Conservation (phyloP, 2,329 filamentous ascomycete genomes). For the Seiridium unicorne region DNA sequence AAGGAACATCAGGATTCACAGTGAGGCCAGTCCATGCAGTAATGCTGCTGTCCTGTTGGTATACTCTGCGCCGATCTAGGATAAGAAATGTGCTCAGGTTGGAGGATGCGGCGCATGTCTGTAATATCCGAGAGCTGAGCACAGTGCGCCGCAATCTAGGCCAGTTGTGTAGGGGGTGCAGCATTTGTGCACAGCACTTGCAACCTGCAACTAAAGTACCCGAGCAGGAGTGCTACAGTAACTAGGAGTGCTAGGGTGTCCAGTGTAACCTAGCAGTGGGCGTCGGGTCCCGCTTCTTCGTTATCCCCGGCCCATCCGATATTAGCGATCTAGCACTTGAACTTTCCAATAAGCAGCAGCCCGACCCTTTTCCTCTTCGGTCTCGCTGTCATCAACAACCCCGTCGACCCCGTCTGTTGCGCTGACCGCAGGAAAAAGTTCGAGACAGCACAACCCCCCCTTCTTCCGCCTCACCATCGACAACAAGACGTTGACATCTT, state of each 20-base stretch:
- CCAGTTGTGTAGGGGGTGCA: not conserved
- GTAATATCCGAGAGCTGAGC: not conserved
- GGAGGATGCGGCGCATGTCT: constrained; percentile 4
- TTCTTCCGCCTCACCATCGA: not conserved
- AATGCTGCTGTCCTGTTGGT: not conserved
- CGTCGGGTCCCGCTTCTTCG: constrained; percentile 1
- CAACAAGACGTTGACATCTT: not conserved
- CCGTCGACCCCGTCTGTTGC: constrained; percentile 1
- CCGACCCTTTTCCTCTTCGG: constrained; percentile 6
- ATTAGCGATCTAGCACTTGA: constrained; percentile 11
- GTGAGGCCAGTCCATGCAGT: not conserved
- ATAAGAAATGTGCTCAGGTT: not conserved
- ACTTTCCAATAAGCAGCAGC: constrained; percentile 4
- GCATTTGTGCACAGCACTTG: not conserved
- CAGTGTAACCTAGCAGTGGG: not conserved
- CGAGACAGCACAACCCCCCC: not conserved
- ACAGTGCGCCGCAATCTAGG: not conserved
- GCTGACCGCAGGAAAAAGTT: not conserved
- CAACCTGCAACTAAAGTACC: not conserved
- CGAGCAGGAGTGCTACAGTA: too few relatives aligned
- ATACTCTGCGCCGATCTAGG: not conserved
- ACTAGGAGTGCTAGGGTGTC: not conserved
- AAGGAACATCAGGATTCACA: not conserved
- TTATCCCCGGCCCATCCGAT: constrained; percentile 15
- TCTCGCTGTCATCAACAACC: constrained; percentile 10